Conservation (phyloP, 768 basidiomycete genomes). For the Astraeus odoratus region DNA sequence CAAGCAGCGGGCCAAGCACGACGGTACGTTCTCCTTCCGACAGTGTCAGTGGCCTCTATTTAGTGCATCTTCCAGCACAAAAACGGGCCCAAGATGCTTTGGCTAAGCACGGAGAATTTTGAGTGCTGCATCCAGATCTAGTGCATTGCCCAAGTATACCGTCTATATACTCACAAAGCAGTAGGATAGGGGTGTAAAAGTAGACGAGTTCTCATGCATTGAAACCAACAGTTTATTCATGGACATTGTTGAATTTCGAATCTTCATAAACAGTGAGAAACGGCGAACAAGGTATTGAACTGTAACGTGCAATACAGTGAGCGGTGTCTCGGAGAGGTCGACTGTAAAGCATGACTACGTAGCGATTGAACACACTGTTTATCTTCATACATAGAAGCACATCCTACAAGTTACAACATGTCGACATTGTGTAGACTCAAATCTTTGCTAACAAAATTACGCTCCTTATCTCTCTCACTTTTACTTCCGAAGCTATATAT, state of each 20-base stretch:
- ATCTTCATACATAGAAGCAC: not conserved
- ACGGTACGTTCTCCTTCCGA: slow-evolving; percentile 11
- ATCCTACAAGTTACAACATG: slow-evolving; percentile 38
- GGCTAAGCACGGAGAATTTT: slow-evolving; percentile 11
- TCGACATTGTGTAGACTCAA: slow-evolving; percentile 65
- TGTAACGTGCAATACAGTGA: too few relatives aligned
- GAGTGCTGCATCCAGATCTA: not conserved
- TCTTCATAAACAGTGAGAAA: too few relatives aligned
- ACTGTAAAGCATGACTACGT: too few relatives aligned
- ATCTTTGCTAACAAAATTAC: slow-evolving; percentile 66
- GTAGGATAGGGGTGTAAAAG: too few relatives aligned
- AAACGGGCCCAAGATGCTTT: slow-evolving; percentile 7
- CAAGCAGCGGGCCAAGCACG: slow-evolving; percentile 14
- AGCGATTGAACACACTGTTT: too few relatives aligned
- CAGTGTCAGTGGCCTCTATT: not conserved
- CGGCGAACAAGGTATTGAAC: too few relatives aligned
- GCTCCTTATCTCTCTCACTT: slow-evolving; percentile 68
- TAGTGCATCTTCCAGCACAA: slow-evolving; percentile 9
- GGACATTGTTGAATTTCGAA: too few relatives aligned
- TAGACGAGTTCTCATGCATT: too few relatives aligned
- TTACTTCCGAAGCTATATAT: slow-evolving; percentile 67
- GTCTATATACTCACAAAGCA: too few relatives aligned
- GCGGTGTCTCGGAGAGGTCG: too few relatives aligned
- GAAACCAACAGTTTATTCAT: too few relatives aligned
- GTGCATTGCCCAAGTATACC: too few relatives aligned